Evolutionary conservation across 2,329 filamentous ascomycete species (phyloP).

Genomic region (Fusarium metavorans): DNA sequence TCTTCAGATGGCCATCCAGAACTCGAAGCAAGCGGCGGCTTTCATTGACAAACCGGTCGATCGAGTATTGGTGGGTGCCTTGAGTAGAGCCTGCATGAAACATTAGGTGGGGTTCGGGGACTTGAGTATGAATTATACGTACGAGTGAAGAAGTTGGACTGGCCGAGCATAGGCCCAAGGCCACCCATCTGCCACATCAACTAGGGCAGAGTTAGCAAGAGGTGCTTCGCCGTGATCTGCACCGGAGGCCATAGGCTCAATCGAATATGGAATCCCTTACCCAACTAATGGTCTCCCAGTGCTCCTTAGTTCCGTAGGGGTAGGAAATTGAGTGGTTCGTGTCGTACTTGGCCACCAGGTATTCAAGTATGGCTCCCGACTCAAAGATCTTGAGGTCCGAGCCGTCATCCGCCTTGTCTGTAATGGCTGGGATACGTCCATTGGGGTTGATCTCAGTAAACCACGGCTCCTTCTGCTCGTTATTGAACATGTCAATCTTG

Average conservation of each 20-base stretch:
- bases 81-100: too few species aligned
- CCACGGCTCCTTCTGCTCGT: slow-evolving; percentile 84
- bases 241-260: too few species aligned
- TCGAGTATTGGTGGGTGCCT: slow-evolving; percentile 82
- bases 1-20: slow-evolving; percentile 76
- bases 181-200: slow-evolving; percentile 79
- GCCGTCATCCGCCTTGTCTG: slow-evolving; percentile 80
- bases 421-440: slow-evolving; percentile 88
- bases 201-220: background rate
- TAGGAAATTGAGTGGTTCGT: slow-evolving; percentile 85
- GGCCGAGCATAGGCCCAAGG: slow-evolving; percentile 82
- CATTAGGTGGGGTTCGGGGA: too few species aligned
- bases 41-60: slow-evolving; percentile 85
- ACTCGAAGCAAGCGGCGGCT: slow-evolving; percentile 84
- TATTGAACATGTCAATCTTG: slow-evolving; percentile 75
- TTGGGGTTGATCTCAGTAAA: slow-evolving; percentile 93
- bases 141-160: slow-evolving; percentile 85
- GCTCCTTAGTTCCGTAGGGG: slow-evolving; percentile 76
- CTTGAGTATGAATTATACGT: background rate
- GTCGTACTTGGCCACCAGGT: slow-evolving; percentile 85
- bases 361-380: slow-evolving; percentile 84
- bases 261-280: slow-evolving; percentile 47
- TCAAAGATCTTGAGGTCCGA: slow-evolving; percentile 82
- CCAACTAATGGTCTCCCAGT: slow-evolving; percentile 85
- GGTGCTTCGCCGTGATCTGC: too few species aligned